Base-by-base conservation (phyloP, 2,329 filamentous ascomycete species). In the Alternaria solani region DNA sequence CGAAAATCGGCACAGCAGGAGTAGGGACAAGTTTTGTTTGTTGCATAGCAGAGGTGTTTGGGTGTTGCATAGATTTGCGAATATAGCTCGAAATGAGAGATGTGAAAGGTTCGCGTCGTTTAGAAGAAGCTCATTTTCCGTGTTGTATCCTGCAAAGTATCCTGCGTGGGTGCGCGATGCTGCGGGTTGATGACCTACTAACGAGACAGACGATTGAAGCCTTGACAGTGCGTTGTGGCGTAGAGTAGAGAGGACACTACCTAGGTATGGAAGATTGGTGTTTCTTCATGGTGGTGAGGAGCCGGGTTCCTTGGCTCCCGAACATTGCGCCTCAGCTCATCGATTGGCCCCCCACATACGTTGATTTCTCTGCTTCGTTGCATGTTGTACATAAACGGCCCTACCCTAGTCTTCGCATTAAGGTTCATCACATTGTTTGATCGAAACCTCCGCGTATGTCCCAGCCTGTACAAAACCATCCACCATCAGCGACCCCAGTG, bases 391-490 rank as follows among this genome's bases (percentile, higher is more conserved):
- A 49, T 49, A 49, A 36, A 49, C 32, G 30, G 46, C 25, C 26
- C 23, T 49, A 49, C 30, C 46, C 46, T 38, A 18, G 46, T 41
- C n/a, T 26, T 49, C 20, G 20, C 30, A 36, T 12, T n/a, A 14
- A 34, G 38, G 26, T 51, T 42, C 26, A 34, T 53, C 14, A 20
- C 34, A 30, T 46, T 38, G 8, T 52, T 23, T 16, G 18, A 16
- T 38, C 12, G 20, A n/a, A n/a, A 38, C 36, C 5, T 32, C 30
- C 20, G 48, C 62, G 59, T 25, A 72, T 73, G 69, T 71, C 71
- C 52, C 67, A 68, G 55, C 43, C 61, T 11, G 54, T 60, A 51
- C 58, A 62, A 36, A 55, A 61, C 38, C 63, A 59, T 48, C 62
- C 55, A 42, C 62, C 52, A 28, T 59, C 67, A 28, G 59, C 61